These are phyloP conservation scores for Rhododendron simsii DNA, from an alignment of 148 eudicot species.

Conservation along the genomic window DNA sequence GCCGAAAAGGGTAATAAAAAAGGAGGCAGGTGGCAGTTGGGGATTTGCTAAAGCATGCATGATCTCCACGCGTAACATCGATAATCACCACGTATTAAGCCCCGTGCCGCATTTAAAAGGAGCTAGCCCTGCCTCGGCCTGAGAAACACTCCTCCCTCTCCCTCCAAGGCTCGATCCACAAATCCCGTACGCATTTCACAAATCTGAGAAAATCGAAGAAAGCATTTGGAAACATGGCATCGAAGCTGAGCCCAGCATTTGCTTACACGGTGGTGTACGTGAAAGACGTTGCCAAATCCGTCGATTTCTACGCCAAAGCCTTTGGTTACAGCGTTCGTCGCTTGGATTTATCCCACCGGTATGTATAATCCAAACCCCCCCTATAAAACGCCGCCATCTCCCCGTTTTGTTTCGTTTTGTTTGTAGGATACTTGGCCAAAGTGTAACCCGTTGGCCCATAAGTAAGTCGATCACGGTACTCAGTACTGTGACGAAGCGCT, in stretches of 20 bases:
- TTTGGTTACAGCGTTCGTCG: conserved; percentile 78
- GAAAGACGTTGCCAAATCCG: conserved; percentile 78
- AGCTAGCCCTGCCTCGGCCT: too few species aligned
- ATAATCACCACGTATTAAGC: neutral
- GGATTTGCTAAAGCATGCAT: neutral
- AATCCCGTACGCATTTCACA: neutral
- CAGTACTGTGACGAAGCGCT: too few species aligned
- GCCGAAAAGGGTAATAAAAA: neutral
- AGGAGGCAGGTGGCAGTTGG: neutral
- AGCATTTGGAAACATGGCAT: conserved; percentile 33
- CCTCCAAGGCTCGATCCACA: neutral
- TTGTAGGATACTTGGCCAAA: too few species aligned
- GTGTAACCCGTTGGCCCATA: too few species aligned
- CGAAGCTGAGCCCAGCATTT: conserved; percentile 49
- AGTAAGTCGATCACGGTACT: too few species aligned
- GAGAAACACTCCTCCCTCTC: too few species aligned
- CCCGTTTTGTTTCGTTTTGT: too few species aligned
- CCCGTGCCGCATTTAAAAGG: neutral
- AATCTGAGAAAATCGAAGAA: neutral
- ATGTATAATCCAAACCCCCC: neutral
- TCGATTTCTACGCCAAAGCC: conserved; percentile 70
- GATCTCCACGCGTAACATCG: neutral
- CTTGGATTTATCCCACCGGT: conserved; percentile 64
- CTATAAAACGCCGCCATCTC: too few species aligned
- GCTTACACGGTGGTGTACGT: conserved; percentile 86